Evolutionary conservation across 2,329 filamentous ascomycete species (phyloP).

Genomic region (Lasiodiplodia sp.): DNA sequence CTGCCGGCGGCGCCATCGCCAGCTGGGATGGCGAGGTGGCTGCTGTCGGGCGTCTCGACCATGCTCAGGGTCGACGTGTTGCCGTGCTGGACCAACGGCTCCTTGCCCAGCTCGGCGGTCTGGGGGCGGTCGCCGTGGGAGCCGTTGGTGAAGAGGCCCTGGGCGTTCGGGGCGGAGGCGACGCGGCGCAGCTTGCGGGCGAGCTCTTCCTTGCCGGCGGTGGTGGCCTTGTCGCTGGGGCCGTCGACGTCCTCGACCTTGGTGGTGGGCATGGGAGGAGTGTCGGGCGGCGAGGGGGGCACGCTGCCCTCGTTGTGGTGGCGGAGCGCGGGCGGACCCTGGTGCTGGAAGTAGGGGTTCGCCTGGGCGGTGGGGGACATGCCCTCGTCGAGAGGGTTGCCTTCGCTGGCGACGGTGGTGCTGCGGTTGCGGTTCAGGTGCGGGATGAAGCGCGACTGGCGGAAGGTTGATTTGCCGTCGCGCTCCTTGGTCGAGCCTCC

Average conservation of each 20-base stretch:
- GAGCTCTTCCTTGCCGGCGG: conserved; percentile 89
- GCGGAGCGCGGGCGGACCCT: conserved; percentile 89
- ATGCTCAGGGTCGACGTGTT: conserved; percentile 62
- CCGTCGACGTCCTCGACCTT: conserved; percentile 75
- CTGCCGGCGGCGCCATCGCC: conserved; percentile 54
- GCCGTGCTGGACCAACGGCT: conserved; percentile 71
- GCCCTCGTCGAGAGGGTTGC: conserved; percentile 85
- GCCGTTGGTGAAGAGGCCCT: conserved; percentile 78
- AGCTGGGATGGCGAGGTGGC: conserved; percentile 46
- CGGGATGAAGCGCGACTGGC: conserved; percentile 88
- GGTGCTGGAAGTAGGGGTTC: conserved; percentile 97
- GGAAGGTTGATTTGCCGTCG: conserved; percentile 72
- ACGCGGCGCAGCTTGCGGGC: conserved; percentile 92
- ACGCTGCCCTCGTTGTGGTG: conserved; percentile 96
- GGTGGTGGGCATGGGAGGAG: conserved; percentile 68
- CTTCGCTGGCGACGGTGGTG: conserved; percentile 90
- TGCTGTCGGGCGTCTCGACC: conserved; percentile 51
- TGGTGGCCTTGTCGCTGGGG: conserved; percentile 70
- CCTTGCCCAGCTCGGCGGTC: conserved; percentile 86
- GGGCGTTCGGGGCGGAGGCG: conserved; percentile 94
- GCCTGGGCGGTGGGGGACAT: conserved; percentile 92
- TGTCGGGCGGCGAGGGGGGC: conserved; percentile 90
- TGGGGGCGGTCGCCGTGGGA: conserved; percentile 66
- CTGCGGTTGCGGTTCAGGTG: conserved; percentile 88
- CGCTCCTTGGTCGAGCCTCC: conserved; percentile 58